These are phyloP conservation scores for Neurospora africana DNA, from an alignment of 495 filamentous ascomycete genomes.

Conservation along the genomic window DNA sequence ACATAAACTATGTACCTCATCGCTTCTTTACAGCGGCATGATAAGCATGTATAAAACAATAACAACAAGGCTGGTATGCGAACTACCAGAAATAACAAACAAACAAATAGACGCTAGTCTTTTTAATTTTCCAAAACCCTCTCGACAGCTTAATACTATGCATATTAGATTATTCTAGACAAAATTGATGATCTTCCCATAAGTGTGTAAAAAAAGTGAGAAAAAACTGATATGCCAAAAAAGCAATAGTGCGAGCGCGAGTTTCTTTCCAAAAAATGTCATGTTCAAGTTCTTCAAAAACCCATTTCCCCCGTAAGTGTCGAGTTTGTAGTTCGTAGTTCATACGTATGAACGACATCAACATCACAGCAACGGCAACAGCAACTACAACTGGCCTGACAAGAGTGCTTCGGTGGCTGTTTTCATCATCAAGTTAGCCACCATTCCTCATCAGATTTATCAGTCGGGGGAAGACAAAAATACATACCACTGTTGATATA, in stretches of 20 bases:
- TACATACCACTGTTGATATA: constrained; percentile 89
- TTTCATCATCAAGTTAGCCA: constrained; percentile 1
- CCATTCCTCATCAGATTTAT: neutral
- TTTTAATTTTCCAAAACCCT: neutral
- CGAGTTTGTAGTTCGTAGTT: neutral
- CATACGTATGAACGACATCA: neutral
- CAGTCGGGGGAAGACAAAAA: neutral
- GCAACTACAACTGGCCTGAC: constrained; percentile 31
- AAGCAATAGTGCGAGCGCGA: neutral
- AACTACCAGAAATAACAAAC: neutral
- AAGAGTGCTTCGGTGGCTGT: constrained; percentile 40
- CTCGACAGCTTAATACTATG: neutral
- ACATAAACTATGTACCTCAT: neutral
- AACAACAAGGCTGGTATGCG: neutral
- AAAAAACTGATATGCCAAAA: neutral
- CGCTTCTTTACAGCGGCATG: neutral
- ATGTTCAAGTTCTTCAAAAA: neutral
- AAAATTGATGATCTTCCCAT: neutral
- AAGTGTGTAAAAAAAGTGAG: neutral
- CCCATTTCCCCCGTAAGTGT: neutral
- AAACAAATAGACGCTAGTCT: neutral
- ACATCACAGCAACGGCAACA: neutral
- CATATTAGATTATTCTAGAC: neutral
- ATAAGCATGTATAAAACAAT: neutral
- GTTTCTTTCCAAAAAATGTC: neutral